phyloP scores from a whole-genome alignment of 2,329 filamentous ascomycete species.

The Escovopsis sp. region DNA sequence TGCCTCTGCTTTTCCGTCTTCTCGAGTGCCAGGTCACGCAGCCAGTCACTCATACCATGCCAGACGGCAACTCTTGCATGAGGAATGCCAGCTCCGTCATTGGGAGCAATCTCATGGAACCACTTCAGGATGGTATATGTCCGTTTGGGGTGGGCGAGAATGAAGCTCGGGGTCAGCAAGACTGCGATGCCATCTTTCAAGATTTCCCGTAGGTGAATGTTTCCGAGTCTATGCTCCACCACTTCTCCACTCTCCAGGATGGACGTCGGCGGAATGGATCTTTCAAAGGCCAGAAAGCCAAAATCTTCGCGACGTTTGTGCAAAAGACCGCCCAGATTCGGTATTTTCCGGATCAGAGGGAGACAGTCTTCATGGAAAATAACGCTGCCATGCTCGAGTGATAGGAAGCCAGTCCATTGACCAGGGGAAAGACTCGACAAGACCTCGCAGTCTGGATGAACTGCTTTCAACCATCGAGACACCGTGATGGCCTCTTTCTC shows the following conservation, averaged over 20 bases:
- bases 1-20: neutral
- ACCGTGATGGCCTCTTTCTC: slow-evolving; percentile 23
- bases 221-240: slow-evolving; percentile 4
- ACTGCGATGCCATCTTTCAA: slow-evolving; percentile 20
- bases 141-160: slow-evolving; percentile 22
- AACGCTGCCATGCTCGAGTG: slow-evolving; percentile 16
- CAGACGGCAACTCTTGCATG: slow-evolving; percentile 17
- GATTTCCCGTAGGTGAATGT: slow-evolving; percentile 15
- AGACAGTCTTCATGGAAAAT: slow-evolving; percentile 32
- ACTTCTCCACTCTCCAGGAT: slow-evolving; percentile 6
- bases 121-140: slow-evolving; percentile 22
- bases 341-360: slow-evolving; percentile 25
- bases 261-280: slow-evolving; percentile 14
- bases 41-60: slow-evolving; percentile 15
- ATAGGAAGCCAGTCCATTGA: slow-evolving; percentile 32
- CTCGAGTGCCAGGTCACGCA: slow-evolving; percentile 13
- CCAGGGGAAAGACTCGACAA: slow-evolving; percentile 26
- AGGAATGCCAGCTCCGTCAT: slow-evolving; percentile 3
- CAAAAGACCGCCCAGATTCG: slow-evolving; percentile 21
- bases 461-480: slow-evolving; percentile 28
- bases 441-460: slow-evolving; percentile 26
- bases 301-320: slow-evolving; percentile 12
- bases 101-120: slow-evolving; percentile 14
- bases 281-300: slow-evolving; percentile 26
- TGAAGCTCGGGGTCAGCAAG: slow-evolving; percentile 28